Conservation (phyloP, 305 asterid genomes). For the Fraxinus nigra region DNA sequence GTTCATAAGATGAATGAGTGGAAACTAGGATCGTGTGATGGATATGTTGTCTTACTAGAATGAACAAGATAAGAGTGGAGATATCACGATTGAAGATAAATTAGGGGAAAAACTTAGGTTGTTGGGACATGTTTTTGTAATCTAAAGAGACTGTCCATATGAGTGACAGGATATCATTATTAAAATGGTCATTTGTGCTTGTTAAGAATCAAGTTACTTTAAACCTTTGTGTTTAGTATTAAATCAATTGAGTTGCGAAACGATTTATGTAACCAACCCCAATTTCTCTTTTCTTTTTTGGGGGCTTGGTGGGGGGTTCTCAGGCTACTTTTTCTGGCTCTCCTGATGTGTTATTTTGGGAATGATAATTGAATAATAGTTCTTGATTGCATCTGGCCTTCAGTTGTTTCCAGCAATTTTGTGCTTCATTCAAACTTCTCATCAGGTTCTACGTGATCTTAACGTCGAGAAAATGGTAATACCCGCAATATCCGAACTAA, state of each 20-base stretch:
- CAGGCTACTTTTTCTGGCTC: background rate
- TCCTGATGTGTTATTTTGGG: background rate
- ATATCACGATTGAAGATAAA: background rate
- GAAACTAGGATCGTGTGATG: background rate
- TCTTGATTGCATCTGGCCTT: background rate
- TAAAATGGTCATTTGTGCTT: background rate
- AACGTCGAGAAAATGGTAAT: conserved; percentile 74
- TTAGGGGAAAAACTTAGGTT: background rate
- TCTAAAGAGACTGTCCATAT: background rate
- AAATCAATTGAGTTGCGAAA: background rate
- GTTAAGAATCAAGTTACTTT: background rate
- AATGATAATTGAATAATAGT: background rate
- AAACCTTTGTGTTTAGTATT: background rate
- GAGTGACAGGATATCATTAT: background rate
- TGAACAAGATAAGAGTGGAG: background rate
- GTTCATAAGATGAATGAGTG: background rate
- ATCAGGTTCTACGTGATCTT: conserved; percentile 71
- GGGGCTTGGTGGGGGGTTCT: background rate
- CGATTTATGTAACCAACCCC: background rate
- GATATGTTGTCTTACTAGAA: background rate
- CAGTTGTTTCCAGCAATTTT: background rate
- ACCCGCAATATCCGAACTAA: conserved; percentile 86
- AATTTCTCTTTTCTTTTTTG: background rate
- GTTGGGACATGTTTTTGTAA: background rate
- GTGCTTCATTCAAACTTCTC: conserved; percentile 11